Evolutionary conservation across 345 rosid species (phyloP).

Genomic region (Corymbia maculata): DNA sequence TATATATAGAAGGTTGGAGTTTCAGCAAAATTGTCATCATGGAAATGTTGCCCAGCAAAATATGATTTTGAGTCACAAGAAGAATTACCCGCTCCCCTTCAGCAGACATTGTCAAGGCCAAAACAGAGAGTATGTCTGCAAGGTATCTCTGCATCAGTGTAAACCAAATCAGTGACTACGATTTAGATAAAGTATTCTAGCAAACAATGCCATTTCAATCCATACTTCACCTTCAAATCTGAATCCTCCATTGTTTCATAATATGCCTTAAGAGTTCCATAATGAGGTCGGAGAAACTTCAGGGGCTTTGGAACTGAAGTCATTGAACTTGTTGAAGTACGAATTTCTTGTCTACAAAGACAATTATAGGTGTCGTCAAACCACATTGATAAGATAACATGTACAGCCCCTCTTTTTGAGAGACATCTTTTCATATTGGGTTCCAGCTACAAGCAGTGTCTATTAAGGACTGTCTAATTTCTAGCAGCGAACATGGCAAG

Average conservation of each 20-base stretch:
- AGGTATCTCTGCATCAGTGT: slow-evolving; percentile 55
- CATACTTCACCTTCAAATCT: slow-evolving; percentile 56
- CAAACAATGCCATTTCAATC: background rate
- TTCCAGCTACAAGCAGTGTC: background rate
- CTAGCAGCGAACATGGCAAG: background rate
- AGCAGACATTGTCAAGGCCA: slow-evolving; percentile 95
- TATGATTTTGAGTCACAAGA: background rate
- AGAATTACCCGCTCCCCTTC: slow-evolving; percentile 85
- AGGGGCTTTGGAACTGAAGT: slow-evolving; percentile 97
- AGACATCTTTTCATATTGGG: background rate
- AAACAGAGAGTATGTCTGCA: slow-evolving; percentile 86
- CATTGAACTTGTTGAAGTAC: slow-evolving; percentile 93
- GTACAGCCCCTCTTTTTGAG: background rate
- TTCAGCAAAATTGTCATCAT: background rate
- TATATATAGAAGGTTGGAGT: background rate
- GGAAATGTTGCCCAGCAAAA: background rate
- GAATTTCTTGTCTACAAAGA: slow-evolving; percentile 71
- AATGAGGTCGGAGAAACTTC: slow-evolving; percentile 96
- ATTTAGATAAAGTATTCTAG: background rate
- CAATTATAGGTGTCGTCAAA: background rate
- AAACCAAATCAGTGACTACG: background rate
- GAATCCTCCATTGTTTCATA: slow-evolving; percentile 59
- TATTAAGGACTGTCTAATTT: background rate
- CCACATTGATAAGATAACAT: background rate
- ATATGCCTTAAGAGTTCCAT: slow-evolving; percentile 69